phyloP scores from a whole-genome alignment of 2,329 filamentous ascomycete genomes.

The Xylaria sp. region DNA sequence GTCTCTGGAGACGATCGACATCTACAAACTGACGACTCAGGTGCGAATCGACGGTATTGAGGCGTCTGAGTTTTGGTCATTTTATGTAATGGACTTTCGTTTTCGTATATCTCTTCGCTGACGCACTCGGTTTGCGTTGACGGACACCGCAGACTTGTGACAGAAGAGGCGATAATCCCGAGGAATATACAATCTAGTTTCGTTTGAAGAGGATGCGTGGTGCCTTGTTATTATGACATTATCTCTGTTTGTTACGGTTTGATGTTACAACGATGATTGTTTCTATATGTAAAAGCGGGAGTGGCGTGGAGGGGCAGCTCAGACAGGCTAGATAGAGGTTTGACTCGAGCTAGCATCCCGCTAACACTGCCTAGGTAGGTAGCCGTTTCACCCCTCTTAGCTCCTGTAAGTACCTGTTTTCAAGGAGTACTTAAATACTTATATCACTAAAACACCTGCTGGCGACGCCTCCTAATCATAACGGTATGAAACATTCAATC shows the following conservation, averaged over 20 bases:
- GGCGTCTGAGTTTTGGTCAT: constrained; percentile 48
- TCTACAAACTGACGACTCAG: constrained; percentile 48
- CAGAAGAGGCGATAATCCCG: neutral
- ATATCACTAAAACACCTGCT: neutral
- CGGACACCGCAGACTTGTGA: neutral
- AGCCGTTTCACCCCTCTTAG: too few species aligned
- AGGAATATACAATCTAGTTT: neutral
- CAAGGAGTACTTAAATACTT: neutral
- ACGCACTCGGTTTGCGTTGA: neutral
- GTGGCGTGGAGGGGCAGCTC: too few species aligned
- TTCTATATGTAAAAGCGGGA: neutral
- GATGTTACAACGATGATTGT: neutral
- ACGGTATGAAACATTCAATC: constrained; percentile 15
- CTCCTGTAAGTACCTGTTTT: neutral
- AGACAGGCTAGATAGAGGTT: neutral
- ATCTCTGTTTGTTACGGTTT: neutral
- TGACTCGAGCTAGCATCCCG: too few species aligned
- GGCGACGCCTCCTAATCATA: constrained; percentile 1
- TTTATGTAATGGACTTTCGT: constrained; percentile 50
- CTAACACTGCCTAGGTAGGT: too few species aligned
- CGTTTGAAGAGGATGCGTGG: neutral
- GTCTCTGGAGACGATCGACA: constrained; percentile 44
- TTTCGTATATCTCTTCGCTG: neutral
- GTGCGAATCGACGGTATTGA: too few species aligned
- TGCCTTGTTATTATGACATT: neutral